These are phyloP conservation scores for Geotrichum siamense DNA, from an alignment of 1,139 yeast species.

Conservation along the genomic window DNA sequence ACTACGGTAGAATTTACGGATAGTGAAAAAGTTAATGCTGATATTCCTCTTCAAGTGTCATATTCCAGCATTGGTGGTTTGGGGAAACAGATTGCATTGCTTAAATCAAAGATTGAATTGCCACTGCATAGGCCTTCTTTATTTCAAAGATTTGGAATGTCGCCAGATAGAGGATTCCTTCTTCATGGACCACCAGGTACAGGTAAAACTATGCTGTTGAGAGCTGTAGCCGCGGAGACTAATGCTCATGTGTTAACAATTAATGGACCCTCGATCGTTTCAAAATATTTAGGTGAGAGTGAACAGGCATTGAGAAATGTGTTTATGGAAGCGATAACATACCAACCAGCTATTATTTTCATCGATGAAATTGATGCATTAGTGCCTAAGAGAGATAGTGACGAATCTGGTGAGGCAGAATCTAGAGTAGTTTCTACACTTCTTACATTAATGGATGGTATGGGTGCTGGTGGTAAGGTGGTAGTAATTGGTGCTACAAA, in stretches of 20 bases:
- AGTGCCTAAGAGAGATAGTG: slow-evolving; percentile 77
- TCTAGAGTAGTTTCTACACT: slow-evolving; percentile 84
- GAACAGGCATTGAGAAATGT: slow-evolving; percentile 75
- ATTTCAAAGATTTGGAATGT: slow-evolving; percentile 81
- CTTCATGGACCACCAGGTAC: slow-evolving; percentile 95
- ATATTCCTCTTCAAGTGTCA: slow-evolving; percentile 39
- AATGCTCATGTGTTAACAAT: slow-evolving; percentile 76
- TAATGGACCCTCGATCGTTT: slow-evolving; percentile 86
- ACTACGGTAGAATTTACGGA: slow-evolving; percentile 19
- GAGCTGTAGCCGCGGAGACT: slow-evolving; percentile 67
- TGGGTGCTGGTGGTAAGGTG: slow-evolving; percentile 61
- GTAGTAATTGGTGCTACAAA: slow-evolving; percentile 87
- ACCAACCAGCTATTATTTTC: slow-evolving; percentile 78
- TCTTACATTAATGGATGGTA: slow-evolving; percentile 82
- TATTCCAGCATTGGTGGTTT: slow-evolving; percentile 74
- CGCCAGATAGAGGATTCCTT: slow-evolving; percentile 78
- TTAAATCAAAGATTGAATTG: slow-evolving; percentile 65
- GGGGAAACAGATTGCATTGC: slow-evolving; percentile 49
- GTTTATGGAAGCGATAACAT: slow-evolving; percentile 74
- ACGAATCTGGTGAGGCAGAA: slow-evolving; percentile 85
- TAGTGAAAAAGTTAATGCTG: slow-evolving; percentile 25
- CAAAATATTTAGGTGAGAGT: slow-evolving; percentile 90
- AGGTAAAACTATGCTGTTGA: slow-evolving; percentile 84
- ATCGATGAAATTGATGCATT: slow-evolving; percentile 91
- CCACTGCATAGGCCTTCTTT: slow-evolving; percentile 74